These are phyloP conservation scores for Moricandia moricandioides DNA, from an alignment of 345 rosid genomes.

Conservation along the genomic window DNA sequence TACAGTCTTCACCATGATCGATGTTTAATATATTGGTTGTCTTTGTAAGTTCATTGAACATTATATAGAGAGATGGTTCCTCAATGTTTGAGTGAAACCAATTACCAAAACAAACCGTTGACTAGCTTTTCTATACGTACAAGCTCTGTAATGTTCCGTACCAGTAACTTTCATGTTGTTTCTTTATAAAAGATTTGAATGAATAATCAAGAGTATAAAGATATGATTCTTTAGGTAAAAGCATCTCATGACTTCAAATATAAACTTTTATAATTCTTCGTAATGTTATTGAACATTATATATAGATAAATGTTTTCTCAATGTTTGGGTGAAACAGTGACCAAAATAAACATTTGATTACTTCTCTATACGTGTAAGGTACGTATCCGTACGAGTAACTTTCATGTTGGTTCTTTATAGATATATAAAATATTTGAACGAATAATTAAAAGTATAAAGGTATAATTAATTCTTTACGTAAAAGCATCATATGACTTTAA, in stretches of 20 bases:
- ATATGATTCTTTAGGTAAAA: background rate
- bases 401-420: background rate
- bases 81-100: background rate
- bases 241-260: no score
- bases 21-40: no score
- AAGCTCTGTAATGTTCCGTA: background rate
- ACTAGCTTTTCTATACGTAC: conserved; percentile 8
- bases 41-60: background rate
- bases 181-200: background rate
- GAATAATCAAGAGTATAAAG: background rate
- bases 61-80: conserved; percentile 15
- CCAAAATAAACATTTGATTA: background rate
- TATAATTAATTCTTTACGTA: background rate
- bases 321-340: background rate
- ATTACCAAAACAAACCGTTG: conserved; percentile 10
- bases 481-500: background rate
- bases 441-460: background rate
- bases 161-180: background rate
- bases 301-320: conserved; percentile 7
- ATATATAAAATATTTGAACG: background rate
- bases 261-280: no score
- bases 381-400: no score
- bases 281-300: background rate
- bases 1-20: no score
- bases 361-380: conserved; percentile 6